phyloP scores from a whole-genome alignment of 345 rosid genomes.

The Populus tremula region DNA sequence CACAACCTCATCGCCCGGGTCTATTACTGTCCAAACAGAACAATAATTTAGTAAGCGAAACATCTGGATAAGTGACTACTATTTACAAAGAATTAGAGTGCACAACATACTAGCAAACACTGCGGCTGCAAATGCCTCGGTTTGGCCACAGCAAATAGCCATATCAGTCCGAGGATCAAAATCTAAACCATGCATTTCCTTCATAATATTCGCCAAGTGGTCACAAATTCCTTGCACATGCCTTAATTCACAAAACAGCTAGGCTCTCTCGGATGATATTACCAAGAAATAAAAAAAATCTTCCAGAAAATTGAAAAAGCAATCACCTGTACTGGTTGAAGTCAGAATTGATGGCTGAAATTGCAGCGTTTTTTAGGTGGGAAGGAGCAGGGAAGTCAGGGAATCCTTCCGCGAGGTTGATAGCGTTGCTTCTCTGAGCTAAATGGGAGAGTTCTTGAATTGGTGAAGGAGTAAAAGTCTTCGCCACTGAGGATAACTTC shows the following conservation, averaged over 20 bases:
- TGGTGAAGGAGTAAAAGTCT: slow-evolving; percentile 43
- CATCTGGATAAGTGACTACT: too few species aligned
- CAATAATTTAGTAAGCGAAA: not conserved
- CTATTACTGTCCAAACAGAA: slow-evolving; percentile 32
- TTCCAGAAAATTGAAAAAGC: not conserved
- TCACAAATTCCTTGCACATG: slow-evolving; percentile 67
- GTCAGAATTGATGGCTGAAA: slow-evolving; percentile 55
- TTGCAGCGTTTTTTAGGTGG: slow-evolving; percentile 46
- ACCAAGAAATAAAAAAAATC: not conserved
- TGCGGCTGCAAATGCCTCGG: slow-evolving; percentile 68
- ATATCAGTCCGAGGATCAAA: slow-evolving; percentile 51
- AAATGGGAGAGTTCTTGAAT: slow-evolving; percentile 55
- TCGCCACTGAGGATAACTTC: slow-evolving; percentile 47
- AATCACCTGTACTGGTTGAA: slow-evolving; percentile 59
- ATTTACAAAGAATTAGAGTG: not conserved
- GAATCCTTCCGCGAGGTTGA: slow-evolving; percentile 68
- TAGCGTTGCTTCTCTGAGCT: slow-evolving; percentile 47
- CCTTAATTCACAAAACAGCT: slow-evolving; percentile 24
- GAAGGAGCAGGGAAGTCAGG: slow-evolving; percentile 61
- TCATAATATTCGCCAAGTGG: slow-evolving; percentile 32
- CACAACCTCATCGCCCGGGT: slow-evolving; percentile 59
- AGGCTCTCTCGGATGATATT: not conserved
- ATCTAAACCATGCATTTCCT: slow-evolving; percentile 40
- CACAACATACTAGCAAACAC: slow-evolving; percentile 43
- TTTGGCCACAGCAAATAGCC: slow-evolving; percentile 62